A percentile compares a stretch with the other conserved stretches of the same genome.
These are phyloP conservation scores for Paraconiothyrium brasiliense DNA, from an alignment of 2,329 filamentous ascomycete genomes.

Conservation along the genomic window DNA sequence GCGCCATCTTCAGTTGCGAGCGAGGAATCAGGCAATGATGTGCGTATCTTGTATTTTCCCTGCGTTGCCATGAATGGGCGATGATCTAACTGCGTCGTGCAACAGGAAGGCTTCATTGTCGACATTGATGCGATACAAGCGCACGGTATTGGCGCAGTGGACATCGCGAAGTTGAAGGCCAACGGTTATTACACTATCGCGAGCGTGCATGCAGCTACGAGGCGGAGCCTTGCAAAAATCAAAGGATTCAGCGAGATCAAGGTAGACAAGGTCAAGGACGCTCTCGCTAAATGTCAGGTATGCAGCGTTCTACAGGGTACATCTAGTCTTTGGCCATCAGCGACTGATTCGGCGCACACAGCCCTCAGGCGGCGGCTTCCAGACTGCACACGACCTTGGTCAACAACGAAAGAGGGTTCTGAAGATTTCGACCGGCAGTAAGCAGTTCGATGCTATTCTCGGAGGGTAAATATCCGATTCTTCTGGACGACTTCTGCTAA, in stretches of 20 bases:
- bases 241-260: conserved; percentile 76
- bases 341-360: conserved; percentile 41
- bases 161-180: conserved; percentile 71
- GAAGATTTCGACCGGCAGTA: conserved; percentile 74
- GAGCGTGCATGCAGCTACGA: conserved; percentile 67
- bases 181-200: conserved; percentile 71
- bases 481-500: conserved; percentile 2
- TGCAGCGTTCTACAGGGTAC: conserved; percentile 17
- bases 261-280: conserved; percentile 76
- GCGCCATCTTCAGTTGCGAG: conserved; percentile 61
- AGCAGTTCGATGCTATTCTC: conserved; percentile 71
- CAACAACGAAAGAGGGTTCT: conserved; percentile 71
- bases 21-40: conserved; percentile 63
- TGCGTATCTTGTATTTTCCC: conserved; percentile 30
- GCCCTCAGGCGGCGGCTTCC: conserved; percentile 69
- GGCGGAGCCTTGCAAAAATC: conserved; percentile 70
- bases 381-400: conserved; percentile 71
- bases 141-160: conserved; percentile 71
- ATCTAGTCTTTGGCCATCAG: not conserved
- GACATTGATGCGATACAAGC: conserved; percentile 73
- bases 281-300: conserved; percentile 68
- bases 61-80: not conserved
- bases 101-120: conserved; percentile 65
- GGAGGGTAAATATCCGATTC: conserved; percentile 60
- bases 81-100: conserved; percentile 7